Percentiles rank a stretch among this genome's conserved stretches.
phyloP scores from a whole-genome alignment of 202 grass and related monocot genomes.

The Hordeum pubiflorum region DNA sequence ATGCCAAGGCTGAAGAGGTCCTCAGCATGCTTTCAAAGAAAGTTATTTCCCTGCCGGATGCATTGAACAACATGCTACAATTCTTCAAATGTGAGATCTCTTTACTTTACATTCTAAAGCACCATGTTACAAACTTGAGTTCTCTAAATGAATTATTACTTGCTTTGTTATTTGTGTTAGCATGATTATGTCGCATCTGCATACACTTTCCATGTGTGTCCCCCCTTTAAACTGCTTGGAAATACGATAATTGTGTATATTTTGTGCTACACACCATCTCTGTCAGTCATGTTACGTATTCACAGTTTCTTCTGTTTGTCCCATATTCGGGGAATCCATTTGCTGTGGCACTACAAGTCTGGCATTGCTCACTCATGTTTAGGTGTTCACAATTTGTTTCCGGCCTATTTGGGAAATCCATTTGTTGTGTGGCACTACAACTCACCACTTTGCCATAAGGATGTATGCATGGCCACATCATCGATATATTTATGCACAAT shows the following conservation, averaged over 20 bases:
- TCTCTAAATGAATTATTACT: not conserved
- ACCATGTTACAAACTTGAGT: not conserved
- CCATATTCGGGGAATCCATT: not conserved
- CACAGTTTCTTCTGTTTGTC: slow-evolving; percentile 1
- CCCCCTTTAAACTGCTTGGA: not conserved
- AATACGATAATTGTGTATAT: not conserved
- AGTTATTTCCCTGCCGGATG: slow-evolving; percentile 46
- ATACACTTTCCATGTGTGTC: not conserved
- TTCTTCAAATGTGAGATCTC: slow-evolving; percentile 96
- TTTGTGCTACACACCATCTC: not conserved
- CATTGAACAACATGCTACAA: slow-evolving; percentile 70
- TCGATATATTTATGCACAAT: not conserved
- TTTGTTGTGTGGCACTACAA: not conserved
- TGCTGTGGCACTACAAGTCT: not conserved
- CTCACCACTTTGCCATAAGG: not conserved
- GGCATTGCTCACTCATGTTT: not conserved
- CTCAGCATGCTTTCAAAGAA: slow-evolving; percentile 64
- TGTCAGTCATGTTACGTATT: not conserved
- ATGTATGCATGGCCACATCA: not conserved
- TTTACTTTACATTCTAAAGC: slow-evolving; percentile 17
- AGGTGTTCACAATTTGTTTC: not conserved
- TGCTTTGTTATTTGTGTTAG: slow-evolving; percentile 2
- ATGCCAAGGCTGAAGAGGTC: slow-evolving; percentile 80
- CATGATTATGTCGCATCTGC: not conserved
- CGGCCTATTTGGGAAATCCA: not conserved